phyloP scores from a whole-genome alignment of 495 filamentous ascomycete genomes.

The Penicillium pulvis region DNA sequence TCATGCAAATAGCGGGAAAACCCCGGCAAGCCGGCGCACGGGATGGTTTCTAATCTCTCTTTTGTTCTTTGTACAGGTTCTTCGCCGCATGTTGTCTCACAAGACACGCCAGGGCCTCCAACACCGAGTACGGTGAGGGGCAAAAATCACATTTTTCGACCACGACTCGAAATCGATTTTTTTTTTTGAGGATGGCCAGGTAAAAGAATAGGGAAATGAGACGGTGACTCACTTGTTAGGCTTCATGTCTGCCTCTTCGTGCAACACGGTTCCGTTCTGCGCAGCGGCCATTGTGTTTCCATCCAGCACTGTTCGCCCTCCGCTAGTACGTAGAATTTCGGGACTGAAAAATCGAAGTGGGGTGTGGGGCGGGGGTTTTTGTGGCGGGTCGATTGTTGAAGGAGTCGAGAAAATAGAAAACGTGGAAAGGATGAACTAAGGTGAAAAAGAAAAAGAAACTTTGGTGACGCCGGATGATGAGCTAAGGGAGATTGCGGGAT shows the following conservation, averaged over 20 bases:
- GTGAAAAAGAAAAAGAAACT: conserved; percentile 27
- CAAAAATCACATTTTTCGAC: not conserved
- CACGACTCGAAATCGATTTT: not conserved
- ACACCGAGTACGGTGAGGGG: not conserved
- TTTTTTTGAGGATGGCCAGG: not conserved
- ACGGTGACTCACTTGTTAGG: conserved; percentile 40
- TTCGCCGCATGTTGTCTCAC: not conserved
- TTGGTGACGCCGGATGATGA: conserved; percentile 29
- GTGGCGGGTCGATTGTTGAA: conserved; percentile 7
- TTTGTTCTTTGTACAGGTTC: conserved; percentile 3
- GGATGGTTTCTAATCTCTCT: conserved; percentile 3
- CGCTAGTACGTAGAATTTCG: conserved; percentile 12
- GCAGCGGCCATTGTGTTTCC: conserved; percentile 51
- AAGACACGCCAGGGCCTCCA: not conserved
- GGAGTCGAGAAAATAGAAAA: conserved; percentile 12
- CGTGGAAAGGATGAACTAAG: conserved; percentile 3
- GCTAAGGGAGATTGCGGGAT: conserved; percentile 50
- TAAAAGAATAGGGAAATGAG: not conserved
- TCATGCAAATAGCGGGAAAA: conserved; percentile 1
- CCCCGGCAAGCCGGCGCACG: conserved; percentile 2
- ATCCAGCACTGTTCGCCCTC: conserved; percentile 36
- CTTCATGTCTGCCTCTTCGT: conserved; percentile 56
- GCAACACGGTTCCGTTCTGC: conserved; percentile 52
- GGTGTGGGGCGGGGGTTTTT: not conserved
- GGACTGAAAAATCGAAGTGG: conserved; percentile 9